Base-by-base conservation (phyloP, 2,329 filamentous ascomycete genomes). In the Eutypella sp. region DNA sequence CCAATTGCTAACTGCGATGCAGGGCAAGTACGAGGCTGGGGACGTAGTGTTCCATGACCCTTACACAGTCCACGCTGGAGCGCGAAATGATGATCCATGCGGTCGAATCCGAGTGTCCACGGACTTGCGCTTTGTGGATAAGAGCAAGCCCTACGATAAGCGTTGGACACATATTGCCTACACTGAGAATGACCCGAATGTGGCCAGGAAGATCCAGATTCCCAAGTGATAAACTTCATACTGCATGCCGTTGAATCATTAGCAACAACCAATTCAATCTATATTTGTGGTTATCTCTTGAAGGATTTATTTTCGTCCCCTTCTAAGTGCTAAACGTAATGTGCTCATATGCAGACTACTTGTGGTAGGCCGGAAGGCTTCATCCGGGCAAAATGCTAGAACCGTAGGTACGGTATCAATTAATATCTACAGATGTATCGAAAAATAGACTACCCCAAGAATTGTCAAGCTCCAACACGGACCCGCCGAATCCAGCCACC, bases 31-130 rank as follows among this genome's bases (percentile, higher is more conserved):
- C 49, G 65, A 68, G 50, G 65, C 65, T 4, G 66, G 65, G 3
- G 66, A 68, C 57, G 64, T 67, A 8, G 65, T 68, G 5, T 69
- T 75, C 41, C 72, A 74, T 53, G 63, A 69, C 46, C 64, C 69
- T 9, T 70, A 65, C 49, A 63, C 63, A 49, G 64, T 72, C n/a
- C 67, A 73, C 55, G 65, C 61, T 0, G 62, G 61, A 19, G 59
- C 61, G 8, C 64, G 61, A 47, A 72, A 72, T 53, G 62, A 70
- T 47, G 69, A 72, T 52, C 50, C 57, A 10, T 29, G 55, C 8
- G 60, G 64, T 10, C 56, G 63, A 34, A 72, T 71, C 39, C 47
- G 69, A 41, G 45, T 73, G 46, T 65, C 63, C 45, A 69, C 67
- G 4, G 69, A 73, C 58, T 49, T 73, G 50, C 53, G 68, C 33